Base-by-base conservation (phyloP, 2,329 filamentous ascomycete genomes). In the Botryotinia globosa region DNA sequence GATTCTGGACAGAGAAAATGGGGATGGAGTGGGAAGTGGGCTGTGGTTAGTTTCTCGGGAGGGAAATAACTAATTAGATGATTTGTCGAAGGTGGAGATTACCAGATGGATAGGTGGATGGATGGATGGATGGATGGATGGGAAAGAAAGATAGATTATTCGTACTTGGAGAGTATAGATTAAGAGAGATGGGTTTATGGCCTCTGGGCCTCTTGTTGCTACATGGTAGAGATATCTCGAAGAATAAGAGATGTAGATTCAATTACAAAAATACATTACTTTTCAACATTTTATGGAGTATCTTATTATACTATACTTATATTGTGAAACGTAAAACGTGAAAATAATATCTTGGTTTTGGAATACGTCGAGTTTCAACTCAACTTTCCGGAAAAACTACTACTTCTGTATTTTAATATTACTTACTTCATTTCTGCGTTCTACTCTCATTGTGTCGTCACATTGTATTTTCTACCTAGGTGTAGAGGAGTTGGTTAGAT, bases 21-120 rank as follows among this genome's bases (percentile, higher is more conserved):
- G 95, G 94, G 94, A 0, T 98, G 94, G 94, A 92, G 89, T 79
- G 95, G 95, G 59, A 98, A 98, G 83, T 98, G 93, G 92, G 95
- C 95, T 9, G 94, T 98, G n/a, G 90, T 97, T 7, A 94, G 93
- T 44, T 94, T 94, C 78, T 94, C 87, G 63, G 87, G 91, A 77
- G 92, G 92, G 0, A 92, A 92, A 81, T 42, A 42, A 14, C 10
- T 42, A 42, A 14, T 10, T 78, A 76, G 32, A 74, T 42, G 25
- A 4, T 22, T 29, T 22, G 61, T 44, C 32, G 18, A 45, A 22
- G 22, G 34, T 61, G 58, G 34, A 10, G 34, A n/a, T 61, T n/a
- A 22, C 2, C 12, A 61, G 34, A 37, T 42, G 42, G 42, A 5
- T 14, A 2, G 39, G 12, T 39, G 37, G 14, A 20, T 61, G 44